A percentile compares a stretch with the other conserved stretches of the same genome.
Conservation (phyloP, 768 basidiomycete species). For the Chalciporus pseudorubinellus region DNA sequence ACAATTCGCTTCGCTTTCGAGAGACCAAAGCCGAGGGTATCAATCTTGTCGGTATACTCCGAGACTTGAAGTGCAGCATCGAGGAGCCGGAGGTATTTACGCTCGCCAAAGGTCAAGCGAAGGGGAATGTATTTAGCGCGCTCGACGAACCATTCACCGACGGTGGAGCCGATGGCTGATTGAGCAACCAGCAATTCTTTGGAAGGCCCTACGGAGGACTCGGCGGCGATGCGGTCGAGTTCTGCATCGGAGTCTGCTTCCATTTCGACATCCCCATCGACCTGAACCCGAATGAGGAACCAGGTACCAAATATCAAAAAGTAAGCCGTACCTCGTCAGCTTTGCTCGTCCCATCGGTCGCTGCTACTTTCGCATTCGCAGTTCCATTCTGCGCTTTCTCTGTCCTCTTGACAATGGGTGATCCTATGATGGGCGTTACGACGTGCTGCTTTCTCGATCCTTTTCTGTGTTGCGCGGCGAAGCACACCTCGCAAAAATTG, state of each 20-base stretch:
- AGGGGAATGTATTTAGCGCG: slow-evolving; percentile 79
- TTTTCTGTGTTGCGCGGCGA: slow-evolving; percentile 79
- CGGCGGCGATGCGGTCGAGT: slow-evolving; percentile 36
- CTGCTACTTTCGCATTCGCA: background rate
- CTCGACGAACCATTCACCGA: slow-evolving; percentile 86
- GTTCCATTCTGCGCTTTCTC: slow-evolving; percentile 16
- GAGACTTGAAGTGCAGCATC: slow-evolving; percentile 83
- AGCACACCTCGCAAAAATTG: slow-evolving; percentile 82
- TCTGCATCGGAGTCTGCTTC: slow-evolving; percentile 36
- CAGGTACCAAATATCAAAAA: background rate
- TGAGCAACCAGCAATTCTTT: slow-evolving; percentile 49
- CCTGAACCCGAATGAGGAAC: slow-evolving; percentile 18
- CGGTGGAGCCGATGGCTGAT: slow-evolving; percentile 55
- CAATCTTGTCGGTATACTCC: slow-evolving; percentile 89
- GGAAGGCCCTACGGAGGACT: slow-evolving; percentile 16
- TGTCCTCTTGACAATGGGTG: slow-evolving; percentile 3
- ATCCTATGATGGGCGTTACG: slow-evolving; percentile 43
- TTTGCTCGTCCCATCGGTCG: slow-evolving; percentile 4
- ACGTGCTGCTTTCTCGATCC: slow-evolving; percentile 69
- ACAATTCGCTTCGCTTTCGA: slow-evolving; percentile 88
- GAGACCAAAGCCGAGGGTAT: slow-evolving; percentile 72
- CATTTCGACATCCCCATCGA: slow-evolving; percentile 36
- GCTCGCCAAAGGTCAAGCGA: slow-evolving; percentile 69
- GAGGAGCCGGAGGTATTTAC: slow-evolving; percentile 80
- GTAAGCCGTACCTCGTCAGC: slow-evolving; percentile 20